These are phyloP conservation scores for Coemansia aciculifera DNA, from an alignment of 192 early-diverging fungal species.

Conservation along the genomic window DNA sequence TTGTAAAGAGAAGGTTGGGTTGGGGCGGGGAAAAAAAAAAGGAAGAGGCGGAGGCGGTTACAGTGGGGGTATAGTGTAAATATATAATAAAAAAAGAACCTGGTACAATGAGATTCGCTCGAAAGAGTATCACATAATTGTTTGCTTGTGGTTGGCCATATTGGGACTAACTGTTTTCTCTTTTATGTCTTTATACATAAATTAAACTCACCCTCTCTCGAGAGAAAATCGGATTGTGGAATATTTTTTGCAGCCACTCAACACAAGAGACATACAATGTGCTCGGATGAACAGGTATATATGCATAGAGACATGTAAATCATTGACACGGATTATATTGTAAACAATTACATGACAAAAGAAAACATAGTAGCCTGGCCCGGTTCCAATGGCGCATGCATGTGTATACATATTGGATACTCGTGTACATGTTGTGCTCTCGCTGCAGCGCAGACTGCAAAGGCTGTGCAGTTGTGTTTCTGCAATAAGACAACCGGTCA, in stretches of 20 bases:
- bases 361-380: background rate
- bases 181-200: conserved; percentile 1
- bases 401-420: background rate
- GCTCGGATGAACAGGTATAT: background rate
- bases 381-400: conserved; percentile 5
- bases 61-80: conserved; percentile 5
- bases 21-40: background rate
- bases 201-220: background rate
- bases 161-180: background rate
- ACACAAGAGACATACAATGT: background rate
- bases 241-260: background rate
- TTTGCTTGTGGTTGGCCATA: background rate
- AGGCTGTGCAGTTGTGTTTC: background rate
- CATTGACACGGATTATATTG: background rate
- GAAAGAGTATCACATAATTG: conserved; percentile 3
- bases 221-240: conserved; percentile 8
- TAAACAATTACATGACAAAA: background rate
- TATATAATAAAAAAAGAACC: background rate
- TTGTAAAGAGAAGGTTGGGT: background rate
- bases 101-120: background rate
- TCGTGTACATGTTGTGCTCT: background rate
- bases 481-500: background rate
- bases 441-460: background rate
- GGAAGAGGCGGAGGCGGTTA: conserved; percentile 2
- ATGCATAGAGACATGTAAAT: conserved; percentile 2